Conservation (phyloP, 495 filamentous ascomycete genomes). For the Aspergillus mulundensis region DNA sequence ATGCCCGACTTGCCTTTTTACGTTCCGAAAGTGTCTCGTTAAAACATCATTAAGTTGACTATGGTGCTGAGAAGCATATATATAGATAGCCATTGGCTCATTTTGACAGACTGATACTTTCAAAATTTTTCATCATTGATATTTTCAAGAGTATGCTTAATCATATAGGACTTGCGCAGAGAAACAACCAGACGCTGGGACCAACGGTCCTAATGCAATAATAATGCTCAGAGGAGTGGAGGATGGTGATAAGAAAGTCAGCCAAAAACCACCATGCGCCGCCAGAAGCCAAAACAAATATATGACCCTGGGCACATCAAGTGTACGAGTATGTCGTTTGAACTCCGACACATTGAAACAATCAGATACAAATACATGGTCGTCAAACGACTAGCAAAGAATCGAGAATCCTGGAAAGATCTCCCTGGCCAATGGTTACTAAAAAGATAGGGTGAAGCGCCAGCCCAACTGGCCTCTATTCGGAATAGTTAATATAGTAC, state of each 20-base stretch:
- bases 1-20: neutral
- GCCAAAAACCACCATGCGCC: slow-evolving; percentile 26
- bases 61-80: slow-evolving; percentile 14
- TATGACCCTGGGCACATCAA: neutral
- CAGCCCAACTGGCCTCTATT: slow-evolving; percentile 38
- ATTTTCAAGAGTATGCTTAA: neutral
- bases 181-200: slow-evolving; percentile 18
- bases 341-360: neutral
- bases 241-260: slow-evolving; percentile 11
- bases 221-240: slow-evolving; percentile 28
- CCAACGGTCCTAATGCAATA: slow-evolving; percentile 27
- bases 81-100: neutral
- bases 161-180: neutral
- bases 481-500: slow-evolving; percentile 40
- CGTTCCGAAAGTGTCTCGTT: neutral
- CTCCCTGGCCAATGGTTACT: slow-evolving; percentile 19
- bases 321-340: neutral
- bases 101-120: neutral
- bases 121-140: neutral
- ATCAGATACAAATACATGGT: slow-evolving; percentile 11
- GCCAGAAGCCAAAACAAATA: slow-evolving; percentile 23
- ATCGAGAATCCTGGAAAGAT: slow-evolving; percentile 20
- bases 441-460: slow-evolving; percentile 30
- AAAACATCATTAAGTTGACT: slow-evolving; percentile 2
- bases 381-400: slow-evolving; percentile 17